phyloP scores from a whole-genome alignment of 768 basidiomycete species.

The Crucibulum laeve region DNA sequence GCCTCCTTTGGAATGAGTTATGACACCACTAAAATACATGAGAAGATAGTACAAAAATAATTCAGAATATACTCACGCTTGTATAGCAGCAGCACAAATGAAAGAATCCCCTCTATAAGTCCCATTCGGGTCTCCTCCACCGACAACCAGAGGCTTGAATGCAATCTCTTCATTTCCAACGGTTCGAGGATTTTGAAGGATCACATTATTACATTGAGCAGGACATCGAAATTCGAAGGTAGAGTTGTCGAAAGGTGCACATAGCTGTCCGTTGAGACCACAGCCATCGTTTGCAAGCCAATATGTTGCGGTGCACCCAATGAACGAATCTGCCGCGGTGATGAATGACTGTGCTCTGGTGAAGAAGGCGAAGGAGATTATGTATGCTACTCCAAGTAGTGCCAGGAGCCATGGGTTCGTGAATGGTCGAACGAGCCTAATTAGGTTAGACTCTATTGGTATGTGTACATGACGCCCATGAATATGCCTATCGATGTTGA shows the following conservation, averaged over 20 bases:
- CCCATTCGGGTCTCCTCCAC: constrained; percentile 68
- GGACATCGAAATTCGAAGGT: constrained; percentile 80
- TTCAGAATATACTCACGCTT: constrained; percentile 50
- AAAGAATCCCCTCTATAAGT: constrained; percentile 86
- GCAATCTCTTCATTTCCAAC: constrained; percentile 64
- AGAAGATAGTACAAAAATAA: not conserved
- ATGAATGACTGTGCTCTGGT: constrained; percentile 68
- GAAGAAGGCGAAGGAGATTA: constrained; percentile 71
- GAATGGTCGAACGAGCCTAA: constrained; percentile 47
- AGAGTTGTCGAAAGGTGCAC: constrained; percentile 58
- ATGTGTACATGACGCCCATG: constrained; percentile 30
- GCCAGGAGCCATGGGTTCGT: constrained; percentile 51
- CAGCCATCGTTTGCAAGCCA: constrained; percentile 70
- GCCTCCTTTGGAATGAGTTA: constrained; percentile 65
- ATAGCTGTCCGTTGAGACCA: constrained; percentile 64
- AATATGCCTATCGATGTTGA: constrained; percentile 43
- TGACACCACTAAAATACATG: constrained; percentile 47
- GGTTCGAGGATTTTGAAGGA: constrained; percentile 69
- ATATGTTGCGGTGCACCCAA: constrained; percentile 66
- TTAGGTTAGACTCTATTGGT: constrained; percentile 51
- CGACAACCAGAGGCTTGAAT: constrained; percentile 74
- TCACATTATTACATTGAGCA: constrained; percentile 58
- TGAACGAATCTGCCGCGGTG: constrained; percentile 58
- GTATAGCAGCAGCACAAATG: constrained; percentile 79
- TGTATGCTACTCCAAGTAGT: constrained; percentile 55